Evolutionary conservation across 2,329 filamentous ascomycete genomes (phyloP).

Genomic region (Neofusicoccum umdonicola): DNA sequence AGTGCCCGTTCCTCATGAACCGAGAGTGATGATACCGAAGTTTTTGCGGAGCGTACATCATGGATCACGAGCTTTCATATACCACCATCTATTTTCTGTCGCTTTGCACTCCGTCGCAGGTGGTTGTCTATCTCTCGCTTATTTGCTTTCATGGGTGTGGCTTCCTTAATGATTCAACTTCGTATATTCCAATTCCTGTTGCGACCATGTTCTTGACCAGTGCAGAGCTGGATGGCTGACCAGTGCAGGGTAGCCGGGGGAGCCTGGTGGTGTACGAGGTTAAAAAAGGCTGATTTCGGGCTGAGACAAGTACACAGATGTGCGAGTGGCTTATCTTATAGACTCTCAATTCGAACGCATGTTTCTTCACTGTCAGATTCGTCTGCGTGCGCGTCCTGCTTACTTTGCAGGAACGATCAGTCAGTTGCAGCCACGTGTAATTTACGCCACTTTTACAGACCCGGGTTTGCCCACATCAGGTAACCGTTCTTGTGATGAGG

Average conservation of each 20-base stretch:
- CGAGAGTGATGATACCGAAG: slow-evolving; percentile 26
- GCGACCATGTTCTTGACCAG: background rate
- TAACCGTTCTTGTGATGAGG: slow-evolving; percentile 1
- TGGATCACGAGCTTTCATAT: background rate
- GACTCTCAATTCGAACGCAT: slow-evolving; percentile 1
- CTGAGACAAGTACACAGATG: background rate
- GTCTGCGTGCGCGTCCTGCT: background rate
- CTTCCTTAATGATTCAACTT: background rate
- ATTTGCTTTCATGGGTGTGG: background rate
- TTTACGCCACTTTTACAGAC: background rate
- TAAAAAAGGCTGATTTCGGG: background rate
- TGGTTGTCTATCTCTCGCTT: background rate
- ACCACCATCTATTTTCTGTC: background rate
- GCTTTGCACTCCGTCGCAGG: background rate
- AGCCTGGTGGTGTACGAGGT: slow-evolving; percentile 6
- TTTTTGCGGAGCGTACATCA: background rate
- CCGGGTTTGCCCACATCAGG: background rate
- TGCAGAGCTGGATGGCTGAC: background rate
- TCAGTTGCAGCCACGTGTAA: background rate
- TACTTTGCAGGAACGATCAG: background rate
- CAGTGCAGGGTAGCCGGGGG: background rate
- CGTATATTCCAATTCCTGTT: background rate
- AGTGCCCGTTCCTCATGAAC: slow-evolving; percentile 41
- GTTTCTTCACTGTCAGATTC: slow-evolving; percentile 6
- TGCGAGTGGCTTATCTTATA: slow-evolving; percentile 8